Conservation (phyloP, 2,329 filamentous ascomycete genomes). For the Phyllosticta ampelicida region DNA sequence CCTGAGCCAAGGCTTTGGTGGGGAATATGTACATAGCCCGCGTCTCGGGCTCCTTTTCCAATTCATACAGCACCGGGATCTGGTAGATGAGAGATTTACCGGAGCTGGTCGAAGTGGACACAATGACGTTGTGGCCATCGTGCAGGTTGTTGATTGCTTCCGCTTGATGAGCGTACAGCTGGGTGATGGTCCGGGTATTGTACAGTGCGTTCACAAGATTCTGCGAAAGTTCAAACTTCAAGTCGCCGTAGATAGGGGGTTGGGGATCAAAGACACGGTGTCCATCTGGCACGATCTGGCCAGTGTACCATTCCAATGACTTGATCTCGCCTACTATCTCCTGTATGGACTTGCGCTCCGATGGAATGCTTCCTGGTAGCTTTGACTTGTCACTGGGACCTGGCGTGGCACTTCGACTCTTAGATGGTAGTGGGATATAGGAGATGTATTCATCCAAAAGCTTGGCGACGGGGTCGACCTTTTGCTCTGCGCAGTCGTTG, state of each 20-base stretch:
- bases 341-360: conserved; percentile 65
- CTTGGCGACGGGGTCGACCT: conserved; percentile 54
- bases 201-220: conserved; percentile 91
- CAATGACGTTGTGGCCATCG: conserved; percentile 74
- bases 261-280: conserved; percentile 86
- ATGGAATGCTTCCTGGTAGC: conserved; percentile 63
- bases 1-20: conserved; percentile 91
- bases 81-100: conserved; percentile 99
- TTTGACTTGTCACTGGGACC: conserved; percentile 21
- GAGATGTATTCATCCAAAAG: conserved; percentile 49
- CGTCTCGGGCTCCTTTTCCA: conserved; percentile 66
- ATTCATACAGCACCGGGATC: conserved; percentile 74
- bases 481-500: conserved; percentile 56
- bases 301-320: conserved; percentile 73
- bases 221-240: conserved; percentile 81
- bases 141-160: conserved; percentile 85
- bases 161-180: conserved; percentile 83
- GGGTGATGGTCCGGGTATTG: conserved; percentile 76
- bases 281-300: conserved; percentile 86
- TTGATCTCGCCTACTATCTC: conserved; percentile 82
- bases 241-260: conserved; percentile 66
- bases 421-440: conserved; percentile 52
- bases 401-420: conserved; percentile 33
- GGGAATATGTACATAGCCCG: conserved; percentile 97
- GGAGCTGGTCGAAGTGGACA: conserved; percentile 90